These are phyloP conservation scores for Fusarium penzigii DNA, from an alignment of 2,329 filamentous ascomycete genomes.

Conservation along the genomic window DNA sequence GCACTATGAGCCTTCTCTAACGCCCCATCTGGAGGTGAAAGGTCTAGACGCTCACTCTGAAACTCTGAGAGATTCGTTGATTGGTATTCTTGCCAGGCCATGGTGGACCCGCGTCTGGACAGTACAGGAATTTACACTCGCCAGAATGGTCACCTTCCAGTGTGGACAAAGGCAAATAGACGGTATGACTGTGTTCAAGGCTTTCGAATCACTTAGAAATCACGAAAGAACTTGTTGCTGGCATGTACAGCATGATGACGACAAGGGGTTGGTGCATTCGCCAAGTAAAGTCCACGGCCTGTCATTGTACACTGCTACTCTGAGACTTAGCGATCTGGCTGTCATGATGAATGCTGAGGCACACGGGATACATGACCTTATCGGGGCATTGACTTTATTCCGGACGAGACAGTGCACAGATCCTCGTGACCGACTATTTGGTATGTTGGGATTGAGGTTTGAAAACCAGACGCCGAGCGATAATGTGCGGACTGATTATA, in stretches of 20 bases:
- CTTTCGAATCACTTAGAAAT: not conserved
- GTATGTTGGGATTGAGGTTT: not conserved
- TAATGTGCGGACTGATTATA: slow-evolving; percentile 1
- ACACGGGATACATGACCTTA: not conserved
- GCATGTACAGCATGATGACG: slow-evolving; percentile 5
- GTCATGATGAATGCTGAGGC: not conserved
- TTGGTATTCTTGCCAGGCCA: slow-evolving; percentile 7
- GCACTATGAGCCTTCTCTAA: slow-evolving; percentile 8
- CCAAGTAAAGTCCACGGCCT: not conserved
- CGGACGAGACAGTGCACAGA: slow-evolving; percentile 5
- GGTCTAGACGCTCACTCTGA: slow-evolving; percentile 1
- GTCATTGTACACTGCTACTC: slow-evolving; percentile 5
- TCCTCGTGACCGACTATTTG: slow-evolving; percentile 8
- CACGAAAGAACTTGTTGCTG: slow-evolving; percentile 11
- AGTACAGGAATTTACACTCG: slow-evolving; percentile 6
- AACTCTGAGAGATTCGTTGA: slow-evolving; percentile 3
- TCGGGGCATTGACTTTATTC: slow-evolving; percentile 5
- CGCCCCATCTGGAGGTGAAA: slow-evolving; percentile 1
- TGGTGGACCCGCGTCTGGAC: slow-evolving; percentile 15
- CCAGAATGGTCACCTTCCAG: slow-evolving; percentile 3
- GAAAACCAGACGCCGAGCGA: not conserved
- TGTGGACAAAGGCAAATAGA: slow-evolving; percentile 4
- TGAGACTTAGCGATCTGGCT: slow-evolving; percentile 4
- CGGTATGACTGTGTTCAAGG: not conserved
- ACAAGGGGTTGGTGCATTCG: slow-evolving; percentile 4